Conservation (phyloP, 768 basidiomycete genomes). For the Tephrocybe sp. region DNA sequence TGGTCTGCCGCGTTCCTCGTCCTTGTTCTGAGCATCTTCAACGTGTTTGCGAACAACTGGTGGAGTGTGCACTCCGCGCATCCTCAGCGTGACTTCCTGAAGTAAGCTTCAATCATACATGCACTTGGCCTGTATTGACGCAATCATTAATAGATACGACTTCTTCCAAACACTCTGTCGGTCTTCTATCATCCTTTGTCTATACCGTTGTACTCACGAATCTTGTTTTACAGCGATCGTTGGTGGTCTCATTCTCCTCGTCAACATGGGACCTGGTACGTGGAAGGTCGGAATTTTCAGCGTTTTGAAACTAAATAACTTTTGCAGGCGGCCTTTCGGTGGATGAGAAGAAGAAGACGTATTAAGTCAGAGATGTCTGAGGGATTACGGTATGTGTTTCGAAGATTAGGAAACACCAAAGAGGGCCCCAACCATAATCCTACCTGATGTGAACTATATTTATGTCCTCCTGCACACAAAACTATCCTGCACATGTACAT, state of each 20-base stretch:
- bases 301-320: background rate
- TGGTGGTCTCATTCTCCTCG: slow-evolving; percentile 93
- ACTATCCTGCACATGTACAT: slow-evolving; percentile 14
- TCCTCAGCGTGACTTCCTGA: slow-evolving; percentile 96
- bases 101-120: slow-evolving; percentile 48
- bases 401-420: slow-evolving; percentile 8
- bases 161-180: slow-evolving; percentile 95
- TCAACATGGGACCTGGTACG: slow-evolving; percentile 95
- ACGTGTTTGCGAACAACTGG: slow-evolving; percentile 98
- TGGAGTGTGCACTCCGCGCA: slow-evolving; percentile 92
- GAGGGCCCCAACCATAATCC: slow-evolving; percentile 5
- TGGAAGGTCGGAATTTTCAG: slow-evolving; percentile 8
- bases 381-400: slow-evolving; percentile 1
- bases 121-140: slow-evolving; percentile 17
- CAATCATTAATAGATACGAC: slow-evolving; percentile 67
- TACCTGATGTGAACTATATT: slow-evolving; percentile 18
- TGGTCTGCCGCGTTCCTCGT: slow-evolving; percentile 98
- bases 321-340: slow-evolving; percentile 86
- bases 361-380: slow-evolving; percentile 30
- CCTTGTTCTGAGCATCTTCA: slow-evolving; percentile 87
- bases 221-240: slow-evolving; percentile 64
- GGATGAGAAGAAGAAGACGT: slow-evolving; percentile 99
- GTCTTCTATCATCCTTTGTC: slow-evolving; percentile 18
- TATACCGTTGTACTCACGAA: slow-evolving; percentile 3
- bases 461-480: slow-evolving; percentile 15